Evolutionary conservation across 1,284 basidiomycete genomes (phyloP).

Genomic region (Vanrija pseudolonga): DNA sequence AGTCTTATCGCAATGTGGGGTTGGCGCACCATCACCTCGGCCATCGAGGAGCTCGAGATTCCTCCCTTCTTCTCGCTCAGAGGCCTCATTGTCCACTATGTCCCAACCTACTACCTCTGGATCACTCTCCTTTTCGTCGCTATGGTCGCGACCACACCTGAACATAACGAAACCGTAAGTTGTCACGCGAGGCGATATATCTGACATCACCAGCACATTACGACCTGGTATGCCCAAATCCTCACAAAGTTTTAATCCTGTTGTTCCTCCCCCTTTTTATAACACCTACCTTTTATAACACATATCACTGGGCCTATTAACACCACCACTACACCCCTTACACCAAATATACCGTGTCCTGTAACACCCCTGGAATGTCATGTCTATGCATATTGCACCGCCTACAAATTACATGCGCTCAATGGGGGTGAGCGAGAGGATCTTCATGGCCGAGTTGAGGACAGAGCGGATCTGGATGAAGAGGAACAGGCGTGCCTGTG

Average conservation of each 20-base stretch:
- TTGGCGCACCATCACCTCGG: conserved; percentile 30
- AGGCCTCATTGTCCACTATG: conserved; percentile 25
- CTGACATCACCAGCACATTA: background rate
- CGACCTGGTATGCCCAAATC: no score
- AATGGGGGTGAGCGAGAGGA: conserved; percentile 82
- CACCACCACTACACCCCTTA: no score
- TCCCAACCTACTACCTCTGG: conserved; percentile 39
- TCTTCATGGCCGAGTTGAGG: conserved; percentile 75
- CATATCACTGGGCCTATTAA: background rate
- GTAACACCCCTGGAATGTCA: background rate
- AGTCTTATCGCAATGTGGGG: conserved; percentile 39
- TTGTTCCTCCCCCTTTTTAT: background rate
- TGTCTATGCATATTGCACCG: conserved; percentile 9
- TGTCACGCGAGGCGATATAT: background rate
- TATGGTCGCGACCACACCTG: conserved; percentile 35
- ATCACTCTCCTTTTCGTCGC: conserved; percentile 27
- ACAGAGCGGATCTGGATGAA: conserved; percentile 87
- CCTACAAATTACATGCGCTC: conserved; percentile 73
- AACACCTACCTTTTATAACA: background rate
- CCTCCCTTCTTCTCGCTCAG: conserved; percentile 29
- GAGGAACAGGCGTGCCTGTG: conserved; percentile 83
- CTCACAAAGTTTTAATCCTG: background rate
- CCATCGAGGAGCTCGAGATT: conserved; percentile 25
- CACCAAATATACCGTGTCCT: background rate
- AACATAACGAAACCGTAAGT: conserved; percentile 20